phyloP scores from a whole-genome alignment of 176 grass and related monocot genomes.

The Musa schizocarpa region DNA sequence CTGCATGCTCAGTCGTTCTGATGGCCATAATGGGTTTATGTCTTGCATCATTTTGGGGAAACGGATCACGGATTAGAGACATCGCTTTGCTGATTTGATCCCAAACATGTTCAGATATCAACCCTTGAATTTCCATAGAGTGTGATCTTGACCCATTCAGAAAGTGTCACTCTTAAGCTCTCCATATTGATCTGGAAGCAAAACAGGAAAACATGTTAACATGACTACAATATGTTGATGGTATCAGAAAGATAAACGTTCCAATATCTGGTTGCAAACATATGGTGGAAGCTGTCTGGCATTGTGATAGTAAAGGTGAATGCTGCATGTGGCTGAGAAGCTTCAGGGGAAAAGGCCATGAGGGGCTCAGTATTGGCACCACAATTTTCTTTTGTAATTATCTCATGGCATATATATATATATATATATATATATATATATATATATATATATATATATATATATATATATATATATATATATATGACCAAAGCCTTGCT shows the following conservation, averaged over 20 bases:
- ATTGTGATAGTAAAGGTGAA: neutral
- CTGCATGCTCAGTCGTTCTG: slow-evolving; percentile 77
- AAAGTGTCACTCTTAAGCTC: neutral
- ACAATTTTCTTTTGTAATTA: neutral
- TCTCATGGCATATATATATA: neutral
- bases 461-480: neutral
- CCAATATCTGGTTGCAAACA: neutral
- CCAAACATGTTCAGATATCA: slow-evolving; percentile 9
- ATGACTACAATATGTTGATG: neutral
- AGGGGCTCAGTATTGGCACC: neutral
- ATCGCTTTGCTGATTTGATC: slow-evolving; percentile 7
- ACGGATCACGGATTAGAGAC: slow-evolving; percentile 52
- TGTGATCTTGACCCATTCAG: neutral
- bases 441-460: neutral
- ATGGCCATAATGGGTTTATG: slow-evolving; percentile 91
- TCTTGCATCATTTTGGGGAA: slow-evolving; percentile 80
- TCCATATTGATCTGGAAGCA: neutral
- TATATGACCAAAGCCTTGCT: neutral
- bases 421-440: neutral
- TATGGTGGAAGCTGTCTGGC: neutral
- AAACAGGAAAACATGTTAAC: neutral
- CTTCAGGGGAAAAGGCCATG: neutral
- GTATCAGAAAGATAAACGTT: neutral
- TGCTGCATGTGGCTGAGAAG: neutral
- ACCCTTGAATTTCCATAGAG: slow-evolving; percentile 7